Conservation (phyloP, 345 rosid genomes). For the Camelina neglecta region DNA sequence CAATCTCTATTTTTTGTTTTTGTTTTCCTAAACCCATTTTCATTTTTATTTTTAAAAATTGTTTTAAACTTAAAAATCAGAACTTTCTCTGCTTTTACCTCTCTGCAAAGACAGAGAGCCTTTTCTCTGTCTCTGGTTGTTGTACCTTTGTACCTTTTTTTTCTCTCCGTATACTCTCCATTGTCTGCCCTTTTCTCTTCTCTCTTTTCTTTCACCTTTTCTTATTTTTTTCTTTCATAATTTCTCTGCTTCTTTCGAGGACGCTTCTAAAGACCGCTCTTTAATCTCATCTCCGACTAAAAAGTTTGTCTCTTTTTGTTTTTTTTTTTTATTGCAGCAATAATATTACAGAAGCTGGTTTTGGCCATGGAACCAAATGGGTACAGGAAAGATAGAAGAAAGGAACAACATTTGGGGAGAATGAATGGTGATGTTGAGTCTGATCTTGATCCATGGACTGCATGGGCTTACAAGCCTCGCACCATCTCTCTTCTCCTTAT, state of each 20-base stretch:
- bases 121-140: constrained; percentile 35
- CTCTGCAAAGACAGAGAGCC: constrained; percentile 39
- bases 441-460: constrained; percentile 98
- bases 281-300: constrained; percentile 1
- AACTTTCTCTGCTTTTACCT: constrained; percentile 35
- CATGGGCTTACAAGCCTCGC: constrained; percentile 99
- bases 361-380: constrained; percentile 66
- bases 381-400: constrained; percentile 58
- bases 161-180: constrained; percentile 30
- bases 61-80: constrained; percentile 33
- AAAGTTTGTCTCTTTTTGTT: background rate
- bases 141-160: constrained; percentile 33
- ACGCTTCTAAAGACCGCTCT: no score
- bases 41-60: background rate
- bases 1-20: background rate
- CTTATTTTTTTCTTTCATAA: background rate
- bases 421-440: constrained; percentile 61
- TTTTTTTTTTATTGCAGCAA: background rate
- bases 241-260: background rate
- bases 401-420: constrained; percentile 52
- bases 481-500: constrained; percentile 84
- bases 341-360: constrained; percentile 23
- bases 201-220: constrained; percentile 14
- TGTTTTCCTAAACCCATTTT: background rate
- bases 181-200: constrained; percentile 28